Evolutionary conservation across 2,329 filamentous ascomycete species (phyloP), one percentile per base, ranked within the genome.

Genomic region (Truncatella angustata): DNA sequence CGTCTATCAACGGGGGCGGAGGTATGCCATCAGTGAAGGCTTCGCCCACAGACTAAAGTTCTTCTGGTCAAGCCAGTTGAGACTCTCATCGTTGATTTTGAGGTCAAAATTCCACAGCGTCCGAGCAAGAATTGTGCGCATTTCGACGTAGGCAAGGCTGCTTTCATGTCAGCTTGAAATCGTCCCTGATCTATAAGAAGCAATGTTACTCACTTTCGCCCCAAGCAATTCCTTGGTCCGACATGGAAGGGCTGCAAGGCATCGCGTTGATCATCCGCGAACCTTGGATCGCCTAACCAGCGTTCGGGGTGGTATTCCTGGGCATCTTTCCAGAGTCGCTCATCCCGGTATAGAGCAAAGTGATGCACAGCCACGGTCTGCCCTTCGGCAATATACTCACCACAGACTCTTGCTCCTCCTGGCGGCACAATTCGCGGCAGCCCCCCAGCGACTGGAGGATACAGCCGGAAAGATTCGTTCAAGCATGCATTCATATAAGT

Each of bases 291-390:
- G 2, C 44, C 54, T 3, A 55, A 42, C 2, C 18, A 55, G 3
- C 54, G 50, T 26, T 53, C 54, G 2, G 51, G 51, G 14, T 65
- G 66, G 58, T 73, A 83, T 0, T 59, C 60, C 20, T 73, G 63
- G 0, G 79, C 72, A 1, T 76, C 66, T 9, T 64, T 66, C 59
- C 79, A 82, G 57, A 77, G 67, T 9, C 63, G 59, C 2, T 70
- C 64, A 46, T 71, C 72, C 54, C 72, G 72, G 56, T 40, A 42
- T 3, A 73, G 65, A 2, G 74, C 66, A 59, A 67, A 77, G 32
- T 79, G 75, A 39, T 71, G 68, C 1, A 78, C 65, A 0, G 69
- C 66, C 0, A 80, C 66, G 3, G 62, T 57, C 1, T 71, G 20
- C 11, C 37, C 49, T 12, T 57, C 48, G 3, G 57, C 49, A 14